Conservation (phyloP, 2,329 filamentous ascomycete species). For the Phialocephala sp. region DNA sequence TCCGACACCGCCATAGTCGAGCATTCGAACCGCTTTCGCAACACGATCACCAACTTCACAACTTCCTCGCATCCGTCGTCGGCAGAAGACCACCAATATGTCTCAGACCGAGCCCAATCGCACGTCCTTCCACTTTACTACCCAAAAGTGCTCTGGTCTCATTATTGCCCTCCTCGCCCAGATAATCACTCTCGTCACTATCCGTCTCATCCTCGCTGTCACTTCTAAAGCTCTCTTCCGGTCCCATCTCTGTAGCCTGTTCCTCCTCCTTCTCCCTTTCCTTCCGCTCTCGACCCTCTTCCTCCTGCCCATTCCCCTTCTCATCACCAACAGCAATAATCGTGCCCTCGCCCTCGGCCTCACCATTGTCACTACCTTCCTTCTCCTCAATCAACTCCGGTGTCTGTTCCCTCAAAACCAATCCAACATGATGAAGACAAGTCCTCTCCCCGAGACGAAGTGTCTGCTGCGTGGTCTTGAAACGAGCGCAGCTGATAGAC, state of each 20-base stretch:
- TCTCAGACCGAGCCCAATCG: too few species aligned
- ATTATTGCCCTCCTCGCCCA: not conserved
- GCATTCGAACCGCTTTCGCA: too few species aligned
- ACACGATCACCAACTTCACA: too few species aligned
- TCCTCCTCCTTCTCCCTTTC: not conserved
- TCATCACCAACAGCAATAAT: not conserved
- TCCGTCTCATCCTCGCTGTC: constrained; percentile 4
- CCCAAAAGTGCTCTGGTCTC: not conserved
- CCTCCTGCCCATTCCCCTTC: not conserved
- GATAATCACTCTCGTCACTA: not conserved
- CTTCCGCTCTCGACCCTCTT: not conserved
- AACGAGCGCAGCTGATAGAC: not conserved
- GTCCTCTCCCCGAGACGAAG: not conserved
- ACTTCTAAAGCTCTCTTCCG: not conserved
- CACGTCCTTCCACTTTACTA: too few species aligned
- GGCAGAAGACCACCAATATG: too few species aligned
- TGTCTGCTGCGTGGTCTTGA: not conserved
- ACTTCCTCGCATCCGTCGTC: too few species aligned
- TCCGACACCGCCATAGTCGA: too few species aligned
- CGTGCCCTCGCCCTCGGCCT: not conserved
- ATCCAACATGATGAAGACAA: not conserved
- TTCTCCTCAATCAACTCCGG: not conserved
- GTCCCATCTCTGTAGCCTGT: not conserved
- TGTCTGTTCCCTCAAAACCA: not conserved
- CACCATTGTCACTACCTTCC: not conserved